These are phyloP conservation scores for Aspergillus asperescens DNA, from an alignment of 495 filamentous ascomycete genomes.

Conservation along the genomic window DNA sequence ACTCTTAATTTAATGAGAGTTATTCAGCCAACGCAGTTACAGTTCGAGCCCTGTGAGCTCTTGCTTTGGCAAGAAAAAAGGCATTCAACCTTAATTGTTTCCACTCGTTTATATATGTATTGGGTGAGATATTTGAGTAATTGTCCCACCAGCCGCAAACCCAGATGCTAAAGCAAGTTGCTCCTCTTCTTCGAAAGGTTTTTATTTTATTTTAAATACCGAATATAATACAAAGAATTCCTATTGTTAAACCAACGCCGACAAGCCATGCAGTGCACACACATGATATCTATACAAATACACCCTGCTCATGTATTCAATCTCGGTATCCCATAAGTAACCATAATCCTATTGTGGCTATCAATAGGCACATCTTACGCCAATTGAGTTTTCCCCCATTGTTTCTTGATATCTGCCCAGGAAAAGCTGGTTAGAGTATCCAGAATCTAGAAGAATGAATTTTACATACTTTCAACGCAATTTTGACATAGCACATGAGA, in stretches of 20 bases:
- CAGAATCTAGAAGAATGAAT: background rate
- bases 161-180: background rate
- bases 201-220: background rate
- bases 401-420: slow-evolving; percentile 28
- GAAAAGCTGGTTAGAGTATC: background rate
- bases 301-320: slow-evolving; percentile 4
- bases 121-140: too few relatives aligned
- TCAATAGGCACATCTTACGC: slow-evolving; percentile 11
- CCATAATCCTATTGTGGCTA: background rate
- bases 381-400: slow-evolving; percentile 24
- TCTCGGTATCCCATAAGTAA: background rate
- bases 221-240: slow-evolving; percentile 9
- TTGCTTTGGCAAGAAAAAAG: too few relatives aligned
- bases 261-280: slow-evolving; percentile 39
- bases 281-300: slow-evolving; percentile 27
- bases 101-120: too few relatives aligned
- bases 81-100: too few relatives aligned
- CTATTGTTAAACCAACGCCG: slow-evolving; percentile 37
- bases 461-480: slow-evolving; percentile 62
- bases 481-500: slow-evolving; percentile 81
- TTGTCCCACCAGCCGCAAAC: too few relatives aligned
- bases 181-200: background rate
- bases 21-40: too few relatives aligned
- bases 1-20: too few relatives aligned
- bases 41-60: too few relatives aligned